A percentile compares a stretch with the other conserved stretches of the same genome.
Evolutionary conservation across 345 rosid genomes (phyloP).

Genomic region (Trapa bicornis): DNA sequence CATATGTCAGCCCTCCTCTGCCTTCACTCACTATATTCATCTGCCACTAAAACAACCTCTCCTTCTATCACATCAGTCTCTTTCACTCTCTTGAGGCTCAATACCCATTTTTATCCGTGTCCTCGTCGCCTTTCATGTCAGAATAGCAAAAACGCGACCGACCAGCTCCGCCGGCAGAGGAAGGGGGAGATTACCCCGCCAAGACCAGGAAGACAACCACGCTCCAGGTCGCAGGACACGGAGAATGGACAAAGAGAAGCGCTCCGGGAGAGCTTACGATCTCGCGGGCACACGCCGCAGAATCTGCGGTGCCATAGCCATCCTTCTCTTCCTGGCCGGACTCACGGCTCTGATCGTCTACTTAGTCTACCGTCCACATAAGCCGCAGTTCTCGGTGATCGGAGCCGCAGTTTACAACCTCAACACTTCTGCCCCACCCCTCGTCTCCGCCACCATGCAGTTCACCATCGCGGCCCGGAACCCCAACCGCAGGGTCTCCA

Average conservation of each 20-base stretch:
- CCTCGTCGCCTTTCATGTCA: conserved; percentile 5
- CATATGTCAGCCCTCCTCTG: conserved; percentile 14
- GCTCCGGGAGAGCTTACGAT: not conserved
- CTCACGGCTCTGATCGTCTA: conserved; percentile 40
- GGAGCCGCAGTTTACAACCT: conserved; percentile 64
- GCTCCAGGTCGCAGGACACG: too few species aligned
- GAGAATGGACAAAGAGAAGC: not conserved
- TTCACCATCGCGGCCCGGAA: conserved; percentile 65
- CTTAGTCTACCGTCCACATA: conserved; percentile 70
- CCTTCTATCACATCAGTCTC: not conserved
- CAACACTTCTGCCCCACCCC: conserved; percentile 51
- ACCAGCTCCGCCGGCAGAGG: not conserved
- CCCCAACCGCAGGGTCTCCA: conserved; percentile 54
- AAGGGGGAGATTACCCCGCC: conserved; percentile 3
- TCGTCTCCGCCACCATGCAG: conserved; percentile 62
- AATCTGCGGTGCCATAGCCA: conserved; percentile 13
- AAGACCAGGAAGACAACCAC: not conserved
- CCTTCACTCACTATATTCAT: conserved; percentile 10
- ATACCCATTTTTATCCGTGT: not conserved
- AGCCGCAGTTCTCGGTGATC: conserved; percentile 57
- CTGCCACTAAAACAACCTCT: conserved; percentile 18
- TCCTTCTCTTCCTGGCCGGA: conserved; percentile 52
- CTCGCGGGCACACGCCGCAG: conserved; percentile 3
- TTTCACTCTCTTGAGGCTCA: not conserved
- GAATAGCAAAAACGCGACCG: not conserved